A percentile compares a stretch with the other conserved stretches of the same genome.
Conservation (phyloP, 202 grass and related monocot genomes). For the Cymbopogon flexuosus region DNA sequence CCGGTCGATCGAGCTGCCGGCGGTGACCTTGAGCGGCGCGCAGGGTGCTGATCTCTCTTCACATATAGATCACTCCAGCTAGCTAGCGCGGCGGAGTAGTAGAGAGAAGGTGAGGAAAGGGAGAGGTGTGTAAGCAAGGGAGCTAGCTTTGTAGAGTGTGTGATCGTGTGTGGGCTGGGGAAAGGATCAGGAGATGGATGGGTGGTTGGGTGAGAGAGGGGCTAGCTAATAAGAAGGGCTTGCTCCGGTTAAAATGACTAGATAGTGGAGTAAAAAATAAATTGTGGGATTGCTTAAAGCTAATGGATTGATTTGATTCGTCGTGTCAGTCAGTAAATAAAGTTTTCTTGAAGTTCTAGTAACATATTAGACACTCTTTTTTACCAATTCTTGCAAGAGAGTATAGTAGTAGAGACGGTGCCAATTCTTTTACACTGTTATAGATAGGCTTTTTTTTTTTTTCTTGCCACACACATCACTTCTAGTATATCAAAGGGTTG, state of each 20-base stretch:
- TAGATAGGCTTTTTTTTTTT: too few relatives aligned
- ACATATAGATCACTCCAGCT: not conserved
- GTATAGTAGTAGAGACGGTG: not conserved
- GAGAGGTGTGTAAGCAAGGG: slow-evolving; percentile 27
- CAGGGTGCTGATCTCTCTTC: not conserved
- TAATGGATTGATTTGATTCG: slow-evolving; percentile 24
- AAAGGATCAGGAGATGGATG: slow-evolving; percentile 4
- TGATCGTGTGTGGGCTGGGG: slow-evolving; percentile 20
- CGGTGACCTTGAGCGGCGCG: not conserved
- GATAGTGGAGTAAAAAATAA: not conserved
- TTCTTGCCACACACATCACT: not conserved
- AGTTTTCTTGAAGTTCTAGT: not conserved
- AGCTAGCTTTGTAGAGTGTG: slow-evolving; percentile 22
- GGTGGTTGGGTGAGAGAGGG: slow-evolving; percentile 27
- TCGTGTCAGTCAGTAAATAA: not conserved
- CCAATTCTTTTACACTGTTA: not conserved
- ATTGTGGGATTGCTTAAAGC: not conserved
- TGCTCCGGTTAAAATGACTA: not conserved
- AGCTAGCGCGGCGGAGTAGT: not conserved
- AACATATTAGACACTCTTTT: not conserved
- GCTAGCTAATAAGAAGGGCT: slow-evolving; percentile 19
- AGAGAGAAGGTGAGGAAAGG: slow-evolving; percentile 6
- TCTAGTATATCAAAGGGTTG: not conserved
- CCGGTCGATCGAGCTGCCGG: not conserved
- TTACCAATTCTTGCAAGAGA: not conserved